Conservation (phyloP, 345 rosid genomes). For the Populus euphratica region DNA sequence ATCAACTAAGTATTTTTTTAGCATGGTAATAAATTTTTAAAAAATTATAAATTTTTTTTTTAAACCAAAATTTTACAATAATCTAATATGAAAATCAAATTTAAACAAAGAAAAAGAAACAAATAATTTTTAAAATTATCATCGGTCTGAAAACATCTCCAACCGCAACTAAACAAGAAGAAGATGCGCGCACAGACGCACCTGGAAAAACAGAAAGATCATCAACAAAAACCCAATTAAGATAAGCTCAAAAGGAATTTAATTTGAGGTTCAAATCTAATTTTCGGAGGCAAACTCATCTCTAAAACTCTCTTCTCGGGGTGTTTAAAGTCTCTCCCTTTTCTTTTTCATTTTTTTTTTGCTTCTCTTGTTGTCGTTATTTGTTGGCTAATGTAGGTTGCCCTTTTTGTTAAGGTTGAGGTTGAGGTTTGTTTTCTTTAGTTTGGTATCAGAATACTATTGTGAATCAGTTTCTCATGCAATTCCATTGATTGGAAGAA, state of each 20-base stretch:
- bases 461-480: background rate
- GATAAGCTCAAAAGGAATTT: background rate
- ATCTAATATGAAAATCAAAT: too few species aligned
- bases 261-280: background rate
- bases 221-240: background rate
- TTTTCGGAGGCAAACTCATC: background rate
- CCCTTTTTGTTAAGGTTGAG: background rate
- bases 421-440: background rate
- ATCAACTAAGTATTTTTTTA: too few species aligned
- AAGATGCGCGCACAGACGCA: background rate
- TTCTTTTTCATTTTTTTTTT: background rate
- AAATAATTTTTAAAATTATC: background rate
- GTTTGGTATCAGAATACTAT: background rate
- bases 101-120: background rate
- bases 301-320: background rate
- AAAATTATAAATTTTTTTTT: too few species aligned
- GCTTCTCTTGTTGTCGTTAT: background rate
- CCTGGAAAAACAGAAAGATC: background rate
- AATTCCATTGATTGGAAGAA: background rate
- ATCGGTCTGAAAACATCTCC: too few species aligned
- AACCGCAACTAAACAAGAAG: background rate
- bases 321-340: too few species aligned
- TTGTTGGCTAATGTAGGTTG: background rate
- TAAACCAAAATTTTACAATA: too few species aligned
- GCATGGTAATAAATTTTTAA: too few species aligned